phyloP scores from a whole-genome alignment of 2,329 filamentous ascomycete genomes.

The Xylariaceae sp. region DNA sequence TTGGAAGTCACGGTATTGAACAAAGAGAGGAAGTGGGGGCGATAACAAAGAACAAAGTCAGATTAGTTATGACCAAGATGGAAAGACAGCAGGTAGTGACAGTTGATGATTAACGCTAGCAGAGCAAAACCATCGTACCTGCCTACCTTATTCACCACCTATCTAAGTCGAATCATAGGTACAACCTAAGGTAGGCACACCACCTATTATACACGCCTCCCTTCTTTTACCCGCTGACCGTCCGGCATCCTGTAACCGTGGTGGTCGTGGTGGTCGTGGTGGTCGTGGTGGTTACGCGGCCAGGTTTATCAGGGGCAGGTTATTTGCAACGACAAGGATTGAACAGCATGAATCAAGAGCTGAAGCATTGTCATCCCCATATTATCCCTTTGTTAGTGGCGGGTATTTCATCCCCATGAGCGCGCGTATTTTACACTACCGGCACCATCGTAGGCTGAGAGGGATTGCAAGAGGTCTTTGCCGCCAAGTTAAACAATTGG shows the following conservation, averaged over 20 bases:
- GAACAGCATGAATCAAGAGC: slow-evolving; percentile 3
- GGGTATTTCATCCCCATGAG: slow-evolving; percentile 11
- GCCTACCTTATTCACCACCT: too few relatives aligned
- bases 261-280: too few relatives aligned
- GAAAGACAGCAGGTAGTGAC: neutral
- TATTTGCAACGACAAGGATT: neutral
- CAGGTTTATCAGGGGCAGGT: neutral
- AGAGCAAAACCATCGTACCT: too few relatives aligned
- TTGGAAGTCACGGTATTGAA: neutral
- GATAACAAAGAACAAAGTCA: neutral
- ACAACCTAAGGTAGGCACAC: too few relatives aligned
- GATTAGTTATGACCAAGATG: neutral
- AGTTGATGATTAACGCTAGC: too few relatives aligned
- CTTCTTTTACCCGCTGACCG: too few relatives aligned
- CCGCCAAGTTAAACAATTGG: slow-evolving; percentile 28
- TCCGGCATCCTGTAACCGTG: neutral
- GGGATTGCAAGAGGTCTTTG: slow-evolving; percentile 8
- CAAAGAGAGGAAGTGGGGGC: neutral
- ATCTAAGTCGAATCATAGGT: too few relatives aligned
- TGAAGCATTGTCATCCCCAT: slow-evolving; percentile 5
- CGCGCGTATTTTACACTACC: slow-evolving; percentile 5
- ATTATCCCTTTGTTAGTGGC: neutral
- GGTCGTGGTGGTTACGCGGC: neutral
- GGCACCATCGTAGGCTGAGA: slow-evolving; percentile 7
- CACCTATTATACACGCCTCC: too few relatives aligned